Base-by-base conservation (phyloP, 345 rosid genomes). In the Brassica incana region DNA sequence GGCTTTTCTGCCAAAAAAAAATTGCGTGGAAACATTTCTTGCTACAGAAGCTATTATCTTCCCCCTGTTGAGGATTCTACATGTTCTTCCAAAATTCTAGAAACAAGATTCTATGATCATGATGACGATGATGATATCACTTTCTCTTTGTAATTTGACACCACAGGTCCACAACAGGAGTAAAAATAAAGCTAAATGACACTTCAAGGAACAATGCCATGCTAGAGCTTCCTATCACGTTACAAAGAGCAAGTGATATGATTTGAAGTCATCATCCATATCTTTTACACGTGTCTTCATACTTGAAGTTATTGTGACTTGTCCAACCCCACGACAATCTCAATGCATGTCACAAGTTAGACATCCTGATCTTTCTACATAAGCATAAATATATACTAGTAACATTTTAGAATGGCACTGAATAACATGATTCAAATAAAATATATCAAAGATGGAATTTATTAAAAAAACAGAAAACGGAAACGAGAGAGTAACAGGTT, bases 11-110 rank as follows among this genome's bases (percentile, higher is more conserved):
- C 85, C 20, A 74, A 80, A 74, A 72, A 74, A 69, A 74, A 16
- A 82, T 77, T 11, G 76, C 80, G 3, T 82, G 84, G 87, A 85
- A 82, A 16, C 85, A 48, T 66, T 80, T 82, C 76, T 80, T 85
- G 68, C 68, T 43, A 67, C n/a, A 68, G 5, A 79, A 70, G n/a
- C 70, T 78, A 72, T 78, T 33, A 77, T 48, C 75, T 10, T 63
- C 76, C 45, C 65, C 65, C 71, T 72, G 63, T 77, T 50, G 29
- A 66, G 48, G 76, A 60, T 58, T 43, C 43, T 58, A 67, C 45
- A 69, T 36, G 40, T 40, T 32, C 72, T 54, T 78, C 76, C 40
- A 60, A 54, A 29, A 29, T 50, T 59, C 6, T 38, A 38, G 45
- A 8, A 38, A 38, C 45, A 38, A 38, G 45, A 38, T 8, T 38